phyloP scores from a whole-genome alignment of 2,329 filamentous ascomycete genomes.

The Exophiala spinifera region DNA sequence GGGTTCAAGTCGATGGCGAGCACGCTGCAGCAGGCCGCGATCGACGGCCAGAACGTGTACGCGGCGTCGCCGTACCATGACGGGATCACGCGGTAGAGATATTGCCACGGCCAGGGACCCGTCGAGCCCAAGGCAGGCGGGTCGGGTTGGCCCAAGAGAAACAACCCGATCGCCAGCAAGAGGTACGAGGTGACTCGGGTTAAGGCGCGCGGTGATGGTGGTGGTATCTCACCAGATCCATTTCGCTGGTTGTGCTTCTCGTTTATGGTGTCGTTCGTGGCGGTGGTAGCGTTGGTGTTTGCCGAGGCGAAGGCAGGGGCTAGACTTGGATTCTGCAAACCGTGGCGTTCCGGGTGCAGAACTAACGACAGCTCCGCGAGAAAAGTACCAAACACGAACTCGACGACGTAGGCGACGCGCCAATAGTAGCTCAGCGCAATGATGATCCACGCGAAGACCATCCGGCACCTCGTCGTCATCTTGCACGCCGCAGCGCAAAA shows the following conservation, averaged over 20 bases:
- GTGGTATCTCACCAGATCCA: background rate
- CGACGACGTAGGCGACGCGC: background rate
- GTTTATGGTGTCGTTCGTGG: too few relatives aligned
- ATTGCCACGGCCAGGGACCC: conserved; percentile 32
- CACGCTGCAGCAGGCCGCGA: conserved; percentile 42
- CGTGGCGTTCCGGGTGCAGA: background rate
- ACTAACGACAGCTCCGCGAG: background rate
- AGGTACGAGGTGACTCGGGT: conserved; percentile 1
- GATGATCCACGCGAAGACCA: background rate
- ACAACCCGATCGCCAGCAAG: background rate
- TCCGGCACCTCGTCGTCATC: background rate
- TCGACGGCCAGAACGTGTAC: conserved; percentile 42
- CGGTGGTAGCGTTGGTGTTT: too few relatives aligned
- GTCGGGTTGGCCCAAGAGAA: conserved; percentile 14
- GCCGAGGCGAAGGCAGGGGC: too few relatives aligned
- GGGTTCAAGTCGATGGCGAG: conserved; percentile 41
- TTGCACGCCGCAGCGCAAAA: conserved; percentile 2
- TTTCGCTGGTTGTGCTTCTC: background rate
- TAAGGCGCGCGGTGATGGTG: too few relatives aligned
- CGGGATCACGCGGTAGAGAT: conserved; percentile 36
- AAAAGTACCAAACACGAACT: conserved; percentile 1
- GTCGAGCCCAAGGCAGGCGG: background rate
- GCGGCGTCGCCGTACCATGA: conserved; percentile 41
- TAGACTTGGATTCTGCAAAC: background rate
- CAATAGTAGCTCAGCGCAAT: background rate